phyloP scores from a whole-genome alignment of 495 filamentous ascomycete species.

The Trypethelium eluteriae region DNA sequence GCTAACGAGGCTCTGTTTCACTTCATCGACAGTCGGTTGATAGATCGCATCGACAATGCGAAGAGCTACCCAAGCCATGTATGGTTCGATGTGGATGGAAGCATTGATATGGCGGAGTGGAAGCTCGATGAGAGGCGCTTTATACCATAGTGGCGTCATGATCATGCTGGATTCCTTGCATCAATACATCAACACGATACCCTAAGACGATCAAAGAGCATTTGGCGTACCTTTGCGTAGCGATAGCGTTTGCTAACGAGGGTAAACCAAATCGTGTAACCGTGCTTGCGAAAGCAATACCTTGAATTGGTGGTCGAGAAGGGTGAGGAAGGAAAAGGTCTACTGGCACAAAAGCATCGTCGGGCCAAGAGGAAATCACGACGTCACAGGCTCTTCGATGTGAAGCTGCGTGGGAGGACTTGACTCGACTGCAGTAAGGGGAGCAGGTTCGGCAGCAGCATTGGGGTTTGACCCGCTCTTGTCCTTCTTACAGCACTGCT shows the following conservation, averaged over 20 bases:
- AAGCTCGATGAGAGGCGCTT: background rate
- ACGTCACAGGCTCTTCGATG: background rate
- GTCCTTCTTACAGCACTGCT: background rate
- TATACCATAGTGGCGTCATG: background rate
- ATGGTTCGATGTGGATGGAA: background rate
- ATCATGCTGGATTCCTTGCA: background rate
- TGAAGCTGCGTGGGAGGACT: constrained; percentile 3
- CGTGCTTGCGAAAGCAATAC: background rate
- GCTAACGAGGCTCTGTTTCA: background rate
- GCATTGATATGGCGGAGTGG: background rate
- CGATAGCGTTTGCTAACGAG: background rate
- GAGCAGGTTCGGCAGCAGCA: background rate
- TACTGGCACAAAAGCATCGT: background rate
- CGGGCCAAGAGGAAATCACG: background rate
- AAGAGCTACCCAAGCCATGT: background rate
- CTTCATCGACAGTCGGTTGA: background rate
- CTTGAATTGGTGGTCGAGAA: background rate
- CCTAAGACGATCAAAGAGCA: background rate
- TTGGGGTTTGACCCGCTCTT: background rate
- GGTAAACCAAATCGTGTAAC: background rate
- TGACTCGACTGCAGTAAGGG: background rate
- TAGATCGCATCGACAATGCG: background rate
- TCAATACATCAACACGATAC: background rate
- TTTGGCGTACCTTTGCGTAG: background rate
- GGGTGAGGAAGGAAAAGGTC: background rate